A percentile compares a stretch with the other conserved stretches of the same genome.
These are phyloP conservation scores for Leptodermis oblonga DNA, from an alignment of 257 asterid species.

Conservation along the genomic window DNA sequence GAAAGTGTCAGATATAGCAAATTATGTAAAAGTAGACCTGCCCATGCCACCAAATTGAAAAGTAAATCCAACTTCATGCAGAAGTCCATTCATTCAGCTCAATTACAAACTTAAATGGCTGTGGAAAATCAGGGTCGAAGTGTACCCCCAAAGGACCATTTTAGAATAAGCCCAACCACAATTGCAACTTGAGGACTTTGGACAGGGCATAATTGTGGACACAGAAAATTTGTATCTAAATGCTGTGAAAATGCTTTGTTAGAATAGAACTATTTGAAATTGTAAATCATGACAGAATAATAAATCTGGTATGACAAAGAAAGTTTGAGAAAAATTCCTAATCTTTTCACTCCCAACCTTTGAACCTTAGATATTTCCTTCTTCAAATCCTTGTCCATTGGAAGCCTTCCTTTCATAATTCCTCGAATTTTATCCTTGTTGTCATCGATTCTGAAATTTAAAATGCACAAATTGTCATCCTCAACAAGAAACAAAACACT, in stretches of 20 bases:
- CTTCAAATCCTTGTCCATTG: slow-evolving; percentile 85
- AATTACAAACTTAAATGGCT: not conserved
- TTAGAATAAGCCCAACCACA: not conserved
- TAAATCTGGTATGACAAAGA: not conserved
- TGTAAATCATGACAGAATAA: not conserved
- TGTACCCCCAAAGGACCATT: not conserved
- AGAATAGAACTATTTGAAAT: not conserved
- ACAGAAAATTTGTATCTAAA: not conserved
- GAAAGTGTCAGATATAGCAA: not conserved
- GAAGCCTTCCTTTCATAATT: slow-evolving; percentile 91
- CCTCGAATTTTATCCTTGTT: slow-evolving; percentile 70
- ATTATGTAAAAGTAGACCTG: too few relatives aligned
- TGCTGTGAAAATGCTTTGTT: not conserved
- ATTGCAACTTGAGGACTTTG: not conserved
- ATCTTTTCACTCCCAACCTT: slow-evolving; percentile 36
- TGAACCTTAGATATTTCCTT: slow-evolving; percentile 72
- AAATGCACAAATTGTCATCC: slow-evolving; percentile 14
- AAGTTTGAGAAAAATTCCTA: not conserved
- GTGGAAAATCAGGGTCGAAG: not conserved
- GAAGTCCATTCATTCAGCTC: not conserved
- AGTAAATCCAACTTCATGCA: not conserved
- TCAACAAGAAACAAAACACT: slow-evolving; percentile 9
- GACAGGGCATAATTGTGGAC: not conserved
- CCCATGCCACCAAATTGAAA: not conserved
- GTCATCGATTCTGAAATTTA: slow-evolving; percentile 68